Conservation (phyloP, 257 asterid genomes). For the Solanum virginianum region DNA sequence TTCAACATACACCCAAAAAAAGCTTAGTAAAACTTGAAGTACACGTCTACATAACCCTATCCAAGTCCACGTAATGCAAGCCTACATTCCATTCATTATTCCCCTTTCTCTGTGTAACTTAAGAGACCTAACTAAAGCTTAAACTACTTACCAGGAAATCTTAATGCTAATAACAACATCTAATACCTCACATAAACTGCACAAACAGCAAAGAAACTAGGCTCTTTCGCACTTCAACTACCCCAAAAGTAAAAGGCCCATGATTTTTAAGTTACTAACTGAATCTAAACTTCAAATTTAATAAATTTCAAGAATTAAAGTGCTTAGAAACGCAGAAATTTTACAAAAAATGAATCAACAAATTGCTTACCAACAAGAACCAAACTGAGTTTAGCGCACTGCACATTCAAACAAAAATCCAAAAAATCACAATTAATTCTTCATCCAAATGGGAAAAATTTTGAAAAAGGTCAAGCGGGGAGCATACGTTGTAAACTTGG, state of each 20-base stretch:
- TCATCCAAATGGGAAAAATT: background rate
- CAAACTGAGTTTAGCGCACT: slow-evolving; percentile 85
- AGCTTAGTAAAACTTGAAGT: background rate
- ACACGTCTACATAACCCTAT: background rate
- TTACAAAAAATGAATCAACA: background rate
- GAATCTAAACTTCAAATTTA: background rate
- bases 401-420: slow-evolving; percentile 4
- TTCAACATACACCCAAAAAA: background rate
- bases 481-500: slow-evolving; percentile 66
- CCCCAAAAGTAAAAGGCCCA: background rate
- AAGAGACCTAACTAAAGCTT: background rate
- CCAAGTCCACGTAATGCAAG: background rate
- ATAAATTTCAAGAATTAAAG: background rate
- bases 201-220: background rate
- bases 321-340: background rate
- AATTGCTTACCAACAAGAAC: slow-evolving; percentile 69
- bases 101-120: background rate
- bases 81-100: background rate
- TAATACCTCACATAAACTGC: background rate
- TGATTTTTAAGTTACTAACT: background rate
- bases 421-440: background rate
- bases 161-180: background rate
- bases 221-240: background rate
- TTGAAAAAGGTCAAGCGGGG: background rate
- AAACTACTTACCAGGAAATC: background rate